Evolutionary conservation across 192 early-diverging fungal genomes (phyloP).

Genomic region (Thoreauomyces humboldtii): DNA sequence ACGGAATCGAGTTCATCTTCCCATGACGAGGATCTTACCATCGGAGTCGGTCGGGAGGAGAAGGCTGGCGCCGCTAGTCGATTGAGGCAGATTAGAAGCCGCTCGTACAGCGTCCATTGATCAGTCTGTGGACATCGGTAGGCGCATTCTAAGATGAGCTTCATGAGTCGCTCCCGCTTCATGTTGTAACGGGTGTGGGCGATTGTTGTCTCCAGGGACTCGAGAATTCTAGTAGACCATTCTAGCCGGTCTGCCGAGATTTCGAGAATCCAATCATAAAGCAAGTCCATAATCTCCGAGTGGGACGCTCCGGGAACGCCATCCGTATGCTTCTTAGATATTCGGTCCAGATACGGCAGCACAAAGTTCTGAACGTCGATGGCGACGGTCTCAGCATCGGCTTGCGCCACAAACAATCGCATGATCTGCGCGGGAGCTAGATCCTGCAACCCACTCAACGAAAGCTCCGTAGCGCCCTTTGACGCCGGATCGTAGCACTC

Average conservation of each 20-base stretch:
- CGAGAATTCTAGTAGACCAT: constrained; percentile 13
- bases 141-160: constrained; percentile 34
- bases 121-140: constrained; percentile 13
- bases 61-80: too few relatives aligned
- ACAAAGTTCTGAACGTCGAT: not conserved
- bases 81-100: constrained; percentile 1
- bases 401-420: constrained; percentile 6
- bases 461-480: constrained; percentile 15
- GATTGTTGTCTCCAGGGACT: not conserved
- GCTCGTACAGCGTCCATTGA: not conserved
- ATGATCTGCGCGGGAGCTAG: constrained; percentile 38
- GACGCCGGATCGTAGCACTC: constrained; percentile 43
- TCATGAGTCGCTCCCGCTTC: not conserved
- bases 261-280: constrained; percentile 6
- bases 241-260: constrained; percentile 10
- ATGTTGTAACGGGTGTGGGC: not conserved
- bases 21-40: constrained; percentile 19
- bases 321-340: not conserved
- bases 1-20: constrained; percentile 42
- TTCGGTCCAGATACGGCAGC: constrained; percentile 17
- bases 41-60: too few relatives aligned
- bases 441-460: constrained; percentile 36
- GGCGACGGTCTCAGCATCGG: not conserved
- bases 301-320: not conserved
- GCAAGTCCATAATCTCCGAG: not conserved